These are phyloP conservation scores for Henckelia pumila DNA, from an alignment of 257 asterid species.

Conservation along the genomic window DNA sequence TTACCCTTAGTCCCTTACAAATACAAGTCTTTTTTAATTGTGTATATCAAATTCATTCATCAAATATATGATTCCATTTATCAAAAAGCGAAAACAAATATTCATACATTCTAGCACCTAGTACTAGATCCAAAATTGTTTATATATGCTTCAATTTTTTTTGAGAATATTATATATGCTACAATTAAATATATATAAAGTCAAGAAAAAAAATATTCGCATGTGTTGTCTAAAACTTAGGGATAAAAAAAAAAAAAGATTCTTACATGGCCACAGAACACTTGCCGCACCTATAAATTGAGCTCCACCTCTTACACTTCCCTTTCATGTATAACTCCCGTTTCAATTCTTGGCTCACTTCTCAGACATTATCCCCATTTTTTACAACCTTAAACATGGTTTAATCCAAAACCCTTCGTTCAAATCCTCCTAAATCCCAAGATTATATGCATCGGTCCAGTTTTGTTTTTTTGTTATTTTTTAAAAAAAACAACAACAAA, in stretches of 20 bases:
- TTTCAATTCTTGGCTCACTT: conserved; percentile 5
- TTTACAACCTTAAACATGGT: too few relatives aligned
- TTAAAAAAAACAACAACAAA: not conserved
- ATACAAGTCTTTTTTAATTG: too few relatives aligned
- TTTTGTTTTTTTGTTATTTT: too few relatives aligned
- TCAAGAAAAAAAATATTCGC: not conserved
- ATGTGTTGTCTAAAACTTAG: not conserved
- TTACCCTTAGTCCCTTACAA: too few relatives aligned
- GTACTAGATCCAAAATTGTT: not conserved
- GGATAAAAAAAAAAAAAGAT: not conserved
- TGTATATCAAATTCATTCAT: not conserved
- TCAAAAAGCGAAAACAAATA: too few relatives aligned
- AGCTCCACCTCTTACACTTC: conserved; percentile 41
- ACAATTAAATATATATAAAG: too few relatives aligned
- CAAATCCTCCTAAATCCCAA: conserved; percentile 10
- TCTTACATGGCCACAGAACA: conserved; percentile 19
- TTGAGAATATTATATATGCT: too few relatives aligned
- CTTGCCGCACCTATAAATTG: conserved; percentile 57
- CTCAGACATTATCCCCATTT: conserved; percentile 13
- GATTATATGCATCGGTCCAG: not conserved
- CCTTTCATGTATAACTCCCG: conserved; percentile 43
- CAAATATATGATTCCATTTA: too few relatives aligned
- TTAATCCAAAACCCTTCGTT: not conserved
- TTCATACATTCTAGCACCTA: not conserved
- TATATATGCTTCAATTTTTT: too few relatives aligned